phyloP scores from a whole-genome alignment of 768 basidiomycete species.

The Termitomyces sp. region DNA sequence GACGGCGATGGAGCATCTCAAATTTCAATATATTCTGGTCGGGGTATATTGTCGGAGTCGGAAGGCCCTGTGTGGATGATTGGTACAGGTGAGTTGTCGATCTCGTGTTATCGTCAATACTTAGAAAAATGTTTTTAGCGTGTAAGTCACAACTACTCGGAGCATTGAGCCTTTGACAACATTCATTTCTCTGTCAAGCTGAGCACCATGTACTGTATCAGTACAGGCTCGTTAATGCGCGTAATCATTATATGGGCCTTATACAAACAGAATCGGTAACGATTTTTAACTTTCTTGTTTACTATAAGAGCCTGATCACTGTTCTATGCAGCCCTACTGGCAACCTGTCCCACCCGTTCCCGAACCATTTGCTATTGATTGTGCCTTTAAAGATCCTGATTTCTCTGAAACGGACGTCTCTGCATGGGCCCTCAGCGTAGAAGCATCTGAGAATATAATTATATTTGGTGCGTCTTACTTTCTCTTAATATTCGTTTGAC shows the following conservation, averaged over 20 bases:
- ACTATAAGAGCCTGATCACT: not conserved
- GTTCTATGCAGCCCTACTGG: constrained; percentile 54
- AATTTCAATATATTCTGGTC: constrained; percentile 58
- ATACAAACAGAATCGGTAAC: constrained; percentile 71
- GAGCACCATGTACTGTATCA: constrained; percentile 72
- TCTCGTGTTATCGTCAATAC: not conserved
- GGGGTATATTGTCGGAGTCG: constrained; percentile 73
- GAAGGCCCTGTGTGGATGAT: constrained; percentile 80
- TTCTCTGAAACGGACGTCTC: constrained; percentile 33
- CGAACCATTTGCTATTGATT: constrained; percentile 44
- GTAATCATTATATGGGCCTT: constrained; percentile 66
- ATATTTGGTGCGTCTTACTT: constrained; percentile 26
- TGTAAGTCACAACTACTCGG: not conserved
- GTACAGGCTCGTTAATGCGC: constrained; percentile 58
- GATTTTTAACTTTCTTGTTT: not conserved
- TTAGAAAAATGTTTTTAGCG: not conserved
- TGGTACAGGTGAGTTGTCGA: constrained; percentile 50
- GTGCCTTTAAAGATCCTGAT: constrained; percentile 50
- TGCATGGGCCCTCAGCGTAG: constrained; percentile 57
- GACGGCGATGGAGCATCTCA: constrained; percentile 48
- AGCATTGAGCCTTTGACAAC: not conserved
- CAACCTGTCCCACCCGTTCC: constrained; percentile 60
- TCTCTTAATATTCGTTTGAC: not conserved
- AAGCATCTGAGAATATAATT: constrained; percentile 32
- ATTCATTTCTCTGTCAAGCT: constrained; percentile 29